Evolutionary conservation across 2,329 filamentous ascomycete genomes (phyloP).

Genomic region (Aspergillus sp.): DNA sequence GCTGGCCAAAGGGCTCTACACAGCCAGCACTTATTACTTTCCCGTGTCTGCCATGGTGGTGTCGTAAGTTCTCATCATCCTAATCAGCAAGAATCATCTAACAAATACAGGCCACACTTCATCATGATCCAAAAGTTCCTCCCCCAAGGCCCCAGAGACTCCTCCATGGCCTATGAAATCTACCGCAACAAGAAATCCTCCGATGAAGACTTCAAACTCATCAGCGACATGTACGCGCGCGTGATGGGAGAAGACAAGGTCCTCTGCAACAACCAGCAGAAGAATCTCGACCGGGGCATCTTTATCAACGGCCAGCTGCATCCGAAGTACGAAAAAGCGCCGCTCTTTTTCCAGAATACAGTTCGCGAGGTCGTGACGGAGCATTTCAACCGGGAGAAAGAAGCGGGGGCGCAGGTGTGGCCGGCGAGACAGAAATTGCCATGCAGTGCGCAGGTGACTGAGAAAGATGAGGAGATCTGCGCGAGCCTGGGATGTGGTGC

Average conservation of each 20-base stretch:
- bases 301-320: conserved; percentile 62
- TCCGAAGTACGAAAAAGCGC: conserved; percentile 56
- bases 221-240: conserved; percentile 58
- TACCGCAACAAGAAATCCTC: conserved; percentile 57
- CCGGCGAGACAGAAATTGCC: conserved; percentile 28
- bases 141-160: conserved; percentile 47
- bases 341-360: conserved; percentile 52
- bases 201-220: conserved; percentile 54
- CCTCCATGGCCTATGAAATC: conserved; percentile 59
- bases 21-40: conserved; percentile 29
- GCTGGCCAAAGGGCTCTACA: conserved; percentile 41
- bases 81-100: conserved; percentile 15
- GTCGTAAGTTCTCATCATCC: conserved; percentile 16
- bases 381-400: conserved; percentile 46
- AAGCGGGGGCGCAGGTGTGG: conserved; percentile 47
- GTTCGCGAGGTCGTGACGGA: conserved; percentile 46
- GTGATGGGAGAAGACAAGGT: conserved; percentile 63
- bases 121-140: conserved; percentile 62
- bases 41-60: conserved; percentile 27
- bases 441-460: conserved; percentile 11
- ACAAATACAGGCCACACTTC: conserved; percentile 49
- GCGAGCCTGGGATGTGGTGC: conserved; percentile 15
- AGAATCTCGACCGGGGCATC: conserved; percentile 57
- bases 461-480: conserved; percentile 21
- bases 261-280: conserved; percentile 56